phyloP scores from a whole-genome alignment of 2,329 filamentous ascomycete species.

The Penicillium sp. region DNA sequence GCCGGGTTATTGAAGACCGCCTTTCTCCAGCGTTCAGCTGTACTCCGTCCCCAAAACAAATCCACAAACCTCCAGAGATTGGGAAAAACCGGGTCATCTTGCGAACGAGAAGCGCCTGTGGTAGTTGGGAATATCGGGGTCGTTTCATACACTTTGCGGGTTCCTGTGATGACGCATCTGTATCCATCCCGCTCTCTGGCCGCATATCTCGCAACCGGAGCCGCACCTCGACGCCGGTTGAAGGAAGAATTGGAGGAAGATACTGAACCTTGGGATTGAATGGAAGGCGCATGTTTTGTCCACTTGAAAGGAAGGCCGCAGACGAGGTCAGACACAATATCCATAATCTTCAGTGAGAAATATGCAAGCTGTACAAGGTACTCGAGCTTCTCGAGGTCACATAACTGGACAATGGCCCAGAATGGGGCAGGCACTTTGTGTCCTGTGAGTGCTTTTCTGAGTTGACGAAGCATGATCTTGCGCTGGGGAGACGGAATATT shows the following conservation, averaged over 20 bases:
- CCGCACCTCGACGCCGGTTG: not conserved
- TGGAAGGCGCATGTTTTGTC: not conserved
- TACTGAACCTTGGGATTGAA: not conserved
- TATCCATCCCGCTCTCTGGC: constrained; percentile 9
- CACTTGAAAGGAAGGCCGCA: constrained; percentile 6
- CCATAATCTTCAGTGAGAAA: not conserved
- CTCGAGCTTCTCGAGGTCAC: constrained; percentile 6
- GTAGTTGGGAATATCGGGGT: constrained; percentile 3
- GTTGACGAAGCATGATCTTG: not conserved
- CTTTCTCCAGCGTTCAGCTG: not conserved
- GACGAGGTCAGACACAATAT: not conserved
- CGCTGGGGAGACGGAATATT: constrained; percentile 1
- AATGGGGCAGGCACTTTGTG: not conserved
- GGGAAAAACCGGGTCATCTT: not conserved
- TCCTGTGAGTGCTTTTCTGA: not conserved
- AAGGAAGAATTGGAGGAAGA: not conserved
- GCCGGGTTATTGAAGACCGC: constrained; percentile 4
- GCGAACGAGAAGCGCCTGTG: not conserved
- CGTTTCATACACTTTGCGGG: not conserved
- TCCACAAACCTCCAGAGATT: constrained; percentile 5
- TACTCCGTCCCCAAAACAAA: constrained; percentile 6
- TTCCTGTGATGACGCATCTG: constrained; percentile 10
- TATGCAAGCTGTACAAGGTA: not conserved
- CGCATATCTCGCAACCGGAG: not conserved
- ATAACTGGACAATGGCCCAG: constrained; percentile 13